Conservation (phyloP, 1,139 yeast genomes). For the Geotrichum aggregatum region DNA sequence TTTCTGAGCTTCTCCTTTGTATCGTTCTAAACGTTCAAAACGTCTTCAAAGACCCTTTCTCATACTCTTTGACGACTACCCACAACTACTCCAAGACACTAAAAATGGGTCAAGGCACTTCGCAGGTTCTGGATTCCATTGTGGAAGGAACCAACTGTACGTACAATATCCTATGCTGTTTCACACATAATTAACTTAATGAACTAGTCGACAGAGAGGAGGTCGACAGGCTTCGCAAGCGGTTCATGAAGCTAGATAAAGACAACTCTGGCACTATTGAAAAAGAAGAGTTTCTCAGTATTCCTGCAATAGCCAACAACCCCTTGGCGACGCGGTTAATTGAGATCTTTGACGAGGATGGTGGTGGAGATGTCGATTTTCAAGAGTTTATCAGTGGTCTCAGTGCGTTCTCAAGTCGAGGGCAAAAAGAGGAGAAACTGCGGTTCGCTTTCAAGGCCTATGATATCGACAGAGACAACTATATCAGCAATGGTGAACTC, state of each 20-base stretch:
- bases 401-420: conserved; percentile 87
- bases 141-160: conserved; percentile 71
- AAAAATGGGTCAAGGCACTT: conserved; percentile 68
- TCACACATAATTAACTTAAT: neutral
- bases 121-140: conserved; percentile 61
- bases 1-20: neutral
- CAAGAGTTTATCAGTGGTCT: conserved; percentile 90
- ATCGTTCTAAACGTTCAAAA: no score
- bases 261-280: conserved; percentile 93
- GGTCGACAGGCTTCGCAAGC: conserved; percentile 80
- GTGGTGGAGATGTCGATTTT: conserved; percentile 90
- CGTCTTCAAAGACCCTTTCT: neutral
- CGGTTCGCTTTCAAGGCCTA: conserved; percentile 88
- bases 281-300: conserved; percentile 79
- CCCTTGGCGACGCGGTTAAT: conserved; percentile 86
- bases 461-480: conserved; percentile 95
- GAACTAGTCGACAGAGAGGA: conserved; percentile 75
- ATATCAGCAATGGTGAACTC: conserved; percentile 88
- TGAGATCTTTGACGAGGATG: conserved; percentile 92
- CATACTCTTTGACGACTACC: neutral
- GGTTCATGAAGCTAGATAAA: conserved; percentile 92
- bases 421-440: conserved; percentile 77
- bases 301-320: conserved; percentile 87
- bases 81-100: neutral
- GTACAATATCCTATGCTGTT: conserved; percentile 24